phyloP scores from a whole-genome alignment of 1,284 basidiomycete genomes.

The Athelia sp. region DNA sequence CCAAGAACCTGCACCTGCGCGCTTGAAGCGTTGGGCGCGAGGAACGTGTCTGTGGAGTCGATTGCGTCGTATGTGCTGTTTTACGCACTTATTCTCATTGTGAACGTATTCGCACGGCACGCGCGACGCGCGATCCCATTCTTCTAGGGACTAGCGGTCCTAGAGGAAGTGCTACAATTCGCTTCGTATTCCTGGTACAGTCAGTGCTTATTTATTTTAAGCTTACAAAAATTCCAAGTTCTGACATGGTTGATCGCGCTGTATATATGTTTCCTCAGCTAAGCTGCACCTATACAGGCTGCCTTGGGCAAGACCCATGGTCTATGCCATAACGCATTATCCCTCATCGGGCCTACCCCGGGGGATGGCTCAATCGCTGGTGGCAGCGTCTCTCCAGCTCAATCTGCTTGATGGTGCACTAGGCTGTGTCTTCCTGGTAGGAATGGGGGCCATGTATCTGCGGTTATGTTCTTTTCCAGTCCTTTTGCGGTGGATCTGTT shows the following conservation, averaged over 20 bases:
- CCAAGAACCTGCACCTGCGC: conserved; percentile 45
- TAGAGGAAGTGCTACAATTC: conserved; percentile 21
- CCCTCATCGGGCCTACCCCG: conserved; percentile 49
- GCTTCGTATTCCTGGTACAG: background rate
- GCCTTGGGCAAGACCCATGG: conserved; percentile 58
- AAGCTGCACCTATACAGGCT: conserved; percentile 37
- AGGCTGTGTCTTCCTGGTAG: background rate
- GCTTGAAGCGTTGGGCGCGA: conserved; percentile 40
- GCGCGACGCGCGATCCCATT: conserved; percentile 16
- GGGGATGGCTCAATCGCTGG: conserved; percentile 40
- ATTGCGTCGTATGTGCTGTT: conserved; percentile 43
- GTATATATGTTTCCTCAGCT: conserved; percentile 43
- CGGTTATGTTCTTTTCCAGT: background rate
- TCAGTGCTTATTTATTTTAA: background rate
- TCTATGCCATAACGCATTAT: conserved; percentile 47
- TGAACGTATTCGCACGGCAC: conserved; percentile 35
- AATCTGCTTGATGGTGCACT: conserved; percentile 33
- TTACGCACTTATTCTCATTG: conserved; percentile 51
- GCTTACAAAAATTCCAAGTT: background rate
- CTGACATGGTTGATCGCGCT: conserved; percentile 10
- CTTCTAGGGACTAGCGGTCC: conserved; percentile 28
- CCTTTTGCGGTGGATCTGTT: no score
- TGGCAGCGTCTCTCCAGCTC: conserved; percentile 41
- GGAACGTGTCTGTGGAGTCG: conserved; percentile 43
- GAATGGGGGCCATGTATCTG: background rate